Conservation (phyloP, 306 rosid genomes). For the Arachis stenosperma region DNA sequence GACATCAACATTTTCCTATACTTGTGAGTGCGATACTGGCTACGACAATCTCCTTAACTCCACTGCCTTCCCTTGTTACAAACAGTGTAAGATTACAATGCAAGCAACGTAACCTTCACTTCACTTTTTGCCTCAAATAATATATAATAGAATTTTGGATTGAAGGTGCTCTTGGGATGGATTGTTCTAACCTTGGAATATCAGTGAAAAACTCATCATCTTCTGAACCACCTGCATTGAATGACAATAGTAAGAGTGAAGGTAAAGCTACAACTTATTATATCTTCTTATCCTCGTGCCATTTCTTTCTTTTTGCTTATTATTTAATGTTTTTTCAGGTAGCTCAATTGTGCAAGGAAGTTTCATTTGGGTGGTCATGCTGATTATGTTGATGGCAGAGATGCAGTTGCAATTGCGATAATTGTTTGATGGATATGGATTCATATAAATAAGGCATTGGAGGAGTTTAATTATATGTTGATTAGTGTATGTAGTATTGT, state of each 20-base stretch:
- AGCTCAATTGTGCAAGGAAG: slow-evolving; percentile 45
- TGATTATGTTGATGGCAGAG: slow-evolving; percentile 40
- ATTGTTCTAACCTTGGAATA: slow-evolving; percentile 73
- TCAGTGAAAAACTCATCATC: slow-evolving; percentile 46
- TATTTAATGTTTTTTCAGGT: slow-evolving; percentile 45
- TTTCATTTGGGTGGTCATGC: slow-evolving; percentile 42
- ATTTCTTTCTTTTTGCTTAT: not conserved
- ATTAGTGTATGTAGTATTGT: not conserved
- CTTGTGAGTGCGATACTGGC: slow-evolving; percentile 62
- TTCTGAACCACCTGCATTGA: slow-evolving; percentile 48
- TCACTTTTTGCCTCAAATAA: not conserved
- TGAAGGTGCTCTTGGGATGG: slow-evolving; percentile 72
- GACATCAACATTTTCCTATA: slow-evolving; percentile 57
- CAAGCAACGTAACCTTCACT: too few relatives aligned
- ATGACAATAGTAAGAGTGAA: slow-evolving; percentile 40
- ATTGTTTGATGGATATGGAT: slow-evolving; percentile 21
- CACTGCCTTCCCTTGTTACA: slow-evolving; percentile 69
- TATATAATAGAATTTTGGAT: slow-evolving; percentile 28
- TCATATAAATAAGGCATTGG: slow-evolving; percentile 23
- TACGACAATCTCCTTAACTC: slow-evolving; percentile 71
- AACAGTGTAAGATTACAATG: slow-evolving; percentile 64
- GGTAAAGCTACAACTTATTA: slow-evolving; percentile 39
- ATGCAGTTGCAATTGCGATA: slow-evolving; percentile 34
- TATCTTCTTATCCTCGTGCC: not conserved
- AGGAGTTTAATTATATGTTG: slow-evolving; percentile 4